These are phyloP conservation scores for Pyrenophora graminea DNA, from an alignment of 2,329 filamentous ascomycete genomes.

Conservation along the genomic window DNA sequence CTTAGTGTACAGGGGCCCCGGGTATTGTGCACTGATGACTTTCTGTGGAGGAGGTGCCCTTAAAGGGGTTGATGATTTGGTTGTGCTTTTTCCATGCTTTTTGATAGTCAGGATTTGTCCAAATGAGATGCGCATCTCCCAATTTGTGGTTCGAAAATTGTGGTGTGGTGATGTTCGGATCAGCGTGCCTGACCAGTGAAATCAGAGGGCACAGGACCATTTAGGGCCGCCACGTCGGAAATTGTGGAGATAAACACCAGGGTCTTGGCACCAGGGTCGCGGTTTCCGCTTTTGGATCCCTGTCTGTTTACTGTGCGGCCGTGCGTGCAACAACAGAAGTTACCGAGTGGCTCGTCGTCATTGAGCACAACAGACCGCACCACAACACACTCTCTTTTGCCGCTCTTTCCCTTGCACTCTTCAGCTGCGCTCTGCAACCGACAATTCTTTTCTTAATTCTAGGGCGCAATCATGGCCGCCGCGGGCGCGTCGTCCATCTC, in stretches of 20 bases:
- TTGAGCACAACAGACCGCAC: slow-evolving; percentile 25
- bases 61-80: not conserved
- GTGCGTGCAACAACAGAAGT: slow-evolving; percentile 26
- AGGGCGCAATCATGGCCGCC: slow-evolving; percentile 39
- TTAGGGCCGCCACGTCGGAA: slow-evolving; percentile 9
- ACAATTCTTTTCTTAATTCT: slow-evolving; percentile 8
- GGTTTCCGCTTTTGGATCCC: slow-evolving; percentile 27
- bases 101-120: slow-evolving; percentile 8
- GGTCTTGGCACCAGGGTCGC: slow-evolving; percentile 24
- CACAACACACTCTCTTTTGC: slow-evolving; percentile 20
- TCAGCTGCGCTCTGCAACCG: slow-evolving; percentile 21
- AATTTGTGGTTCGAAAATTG: not conserved
- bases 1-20: slow-evolving; percentile 13
- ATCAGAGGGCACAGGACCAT: not conserved
- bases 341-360: slow-evolving; percentile 25
- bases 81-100: slow-evolving; percentile 4
- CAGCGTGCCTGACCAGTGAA: not conserved
- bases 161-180: slow-evolving; percentile 1
- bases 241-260: slow-evolving; percentile 2
- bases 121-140: slow-evolving; percentile 18
- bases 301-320: slow-evolving; percentile 35
- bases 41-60: slow-evolving; percentile 15
- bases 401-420: slow-evolving; percentile 10
- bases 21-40: slow-evolving; percentile 2
- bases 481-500: slow-evolving; percentile 56